Conservation (phyloP, 2,329 filamentous ascomycete genomes). For the Colletotrichum eleusines region DNA sequence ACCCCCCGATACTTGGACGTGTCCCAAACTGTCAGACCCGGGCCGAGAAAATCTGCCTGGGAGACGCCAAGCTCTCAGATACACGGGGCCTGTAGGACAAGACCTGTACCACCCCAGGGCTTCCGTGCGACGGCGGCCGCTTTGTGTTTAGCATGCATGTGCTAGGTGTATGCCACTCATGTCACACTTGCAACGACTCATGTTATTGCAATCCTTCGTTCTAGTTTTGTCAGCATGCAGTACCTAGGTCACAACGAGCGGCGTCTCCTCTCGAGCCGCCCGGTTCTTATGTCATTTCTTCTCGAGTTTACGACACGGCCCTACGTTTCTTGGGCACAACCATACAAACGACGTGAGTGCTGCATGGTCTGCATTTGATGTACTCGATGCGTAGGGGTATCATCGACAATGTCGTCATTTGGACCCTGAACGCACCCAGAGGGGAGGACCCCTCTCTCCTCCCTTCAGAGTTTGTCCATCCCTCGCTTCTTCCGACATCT, state of each 20-base stretch:
- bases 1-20: not conserved
- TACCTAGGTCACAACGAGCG: not conserved
- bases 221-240: slow-evolving; percentile 9
- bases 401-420: slow-evolving; percentile 37
- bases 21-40: slow-evolving; percentile 16
- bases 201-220: slow-evolving; percentile 6
- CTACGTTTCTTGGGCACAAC: not conserved
- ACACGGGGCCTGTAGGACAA: not conserved
- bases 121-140: slow-evolving; percentile 11
- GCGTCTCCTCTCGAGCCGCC: not conserved
- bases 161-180: slow-evolving; percentile 15
- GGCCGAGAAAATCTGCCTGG: slow-evolving; percentile 1
- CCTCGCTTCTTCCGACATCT: slow-evolving; percentile 19
- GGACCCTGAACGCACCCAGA: slow-evolving; percentile 33
- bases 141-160: slow-evolving; percentile 32
- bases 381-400: slow-evolving; percentile 18
- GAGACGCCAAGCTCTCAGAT: not conserved
- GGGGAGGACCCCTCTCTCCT: slow-evolving; percentile 21
- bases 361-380: not conserved
- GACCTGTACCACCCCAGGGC: not conserved
- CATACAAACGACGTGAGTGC: slow-evolving; percentile 15
- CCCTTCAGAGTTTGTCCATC: slow-evolving; percentile 7
- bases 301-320: slow-evolving; percentile 8
- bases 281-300: slow-evolving; percentile 33
- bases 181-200: slow-evolving; percentile 25